Conservation (phyloP, 2,329 filamentous ascomycete species). For the Nannizziopsis barbatae region DNA sequence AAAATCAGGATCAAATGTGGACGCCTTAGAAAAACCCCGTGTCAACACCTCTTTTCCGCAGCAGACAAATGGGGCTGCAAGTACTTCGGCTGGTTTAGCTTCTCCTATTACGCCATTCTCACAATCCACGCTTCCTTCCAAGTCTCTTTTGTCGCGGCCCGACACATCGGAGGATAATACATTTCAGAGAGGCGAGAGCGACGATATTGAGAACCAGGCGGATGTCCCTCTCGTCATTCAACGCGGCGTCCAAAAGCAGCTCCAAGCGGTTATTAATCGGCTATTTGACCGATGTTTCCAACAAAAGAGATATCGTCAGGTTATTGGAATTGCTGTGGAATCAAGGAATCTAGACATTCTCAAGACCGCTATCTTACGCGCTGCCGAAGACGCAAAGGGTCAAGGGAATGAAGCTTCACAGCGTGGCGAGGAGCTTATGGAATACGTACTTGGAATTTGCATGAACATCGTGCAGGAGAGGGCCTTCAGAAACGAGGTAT, state of each 20-base stretch:
- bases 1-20: conserved; percentile 42
- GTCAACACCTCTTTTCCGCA: conserved; percentile 69
- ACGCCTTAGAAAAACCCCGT: conserved; percentile 47
- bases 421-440: conserved; percentile 83
- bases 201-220: conserved; percentile 42
- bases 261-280: conserved; percentile 74
- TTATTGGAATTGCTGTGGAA: conserved; percentile 92
- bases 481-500: conserved; percentile 60
- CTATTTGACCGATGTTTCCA: conserved; percentile 84
- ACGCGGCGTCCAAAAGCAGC: conserved; percentile 61
- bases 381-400: conserved; percentile 73
- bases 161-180: conserved; percentile 50
- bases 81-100: conserved; percentile 55
- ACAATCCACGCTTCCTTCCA: conserved; percentile 82
- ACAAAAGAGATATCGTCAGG: conserved; percentile 81
- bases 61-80: conserved; percentile 53
- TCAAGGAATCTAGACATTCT: conserved; percentile 84
- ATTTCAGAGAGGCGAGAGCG: conserved; percentile 46
- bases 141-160: conserved; percentile 81
- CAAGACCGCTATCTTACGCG: conserved; percentile 73
- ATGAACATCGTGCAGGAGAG: conserved; percentile 97
- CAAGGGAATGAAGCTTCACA: conserved; percentile 45
- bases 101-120: conserved; percentile 93
- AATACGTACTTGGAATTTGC: conserved; percentile 89
- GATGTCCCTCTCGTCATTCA: conserved; percentile 56